These are phyloP conservation scores for Rosa multiflora DNA, from an alignment of 306 rosid genomes.

Conservation along the genomic window DNA sequence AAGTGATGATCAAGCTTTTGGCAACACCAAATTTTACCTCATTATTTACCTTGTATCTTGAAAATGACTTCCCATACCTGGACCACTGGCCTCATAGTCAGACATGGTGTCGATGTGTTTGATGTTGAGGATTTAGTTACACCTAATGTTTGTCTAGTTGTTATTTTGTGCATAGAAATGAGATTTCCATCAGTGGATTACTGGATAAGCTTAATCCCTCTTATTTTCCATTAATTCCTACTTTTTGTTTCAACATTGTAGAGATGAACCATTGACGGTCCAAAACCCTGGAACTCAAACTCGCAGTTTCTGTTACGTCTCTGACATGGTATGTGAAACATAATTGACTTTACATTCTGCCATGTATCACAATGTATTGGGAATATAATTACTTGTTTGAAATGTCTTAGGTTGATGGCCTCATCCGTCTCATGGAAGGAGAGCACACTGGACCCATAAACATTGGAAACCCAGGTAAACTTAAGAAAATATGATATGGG, in stretches of 20 bases:
- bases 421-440: slow-evolving; percentile 79
- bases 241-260: slow-evolving; percentile 30
- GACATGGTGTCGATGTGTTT: neutral
- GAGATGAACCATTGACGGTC: slow-evolving; percentile 74
- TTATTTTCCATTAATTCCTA: neutral
- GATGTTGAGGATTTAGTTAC: neutral
- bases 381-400: slow-evolving; percentile 19
- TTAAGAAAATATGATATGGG: neutral
- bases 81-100: neutral
- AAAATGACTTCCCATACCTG: slow-evolving; percentile 4
- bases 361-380: neutral
- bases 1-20: neutral
- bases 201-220: slow-evolving; percentile 2
- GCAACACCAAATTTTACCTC: neutral
- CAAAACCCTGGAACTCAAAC: slow-evolving; percentile 86
- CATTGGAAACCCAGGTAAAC: slow-evolving; percentile 82
- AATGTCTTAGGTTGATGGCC: slow-evolving; percentile 67
- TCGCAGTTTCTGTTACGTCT: slow-evolving; percentile 84
- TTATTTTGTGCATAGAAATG: neutral
- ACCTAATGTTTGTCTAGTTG: neutral
- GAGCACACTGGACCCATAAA: slow-evolving; percentile 77
- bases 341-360: neutral
- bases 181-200: neutral
- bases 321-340: slow-evolving; percentile 58
- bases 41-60: neutral